These are phyloP conservation scores for Glycine tomentella DNA, from an alignment of 306 rosid species.

Conservation along the genomic window DNA sequence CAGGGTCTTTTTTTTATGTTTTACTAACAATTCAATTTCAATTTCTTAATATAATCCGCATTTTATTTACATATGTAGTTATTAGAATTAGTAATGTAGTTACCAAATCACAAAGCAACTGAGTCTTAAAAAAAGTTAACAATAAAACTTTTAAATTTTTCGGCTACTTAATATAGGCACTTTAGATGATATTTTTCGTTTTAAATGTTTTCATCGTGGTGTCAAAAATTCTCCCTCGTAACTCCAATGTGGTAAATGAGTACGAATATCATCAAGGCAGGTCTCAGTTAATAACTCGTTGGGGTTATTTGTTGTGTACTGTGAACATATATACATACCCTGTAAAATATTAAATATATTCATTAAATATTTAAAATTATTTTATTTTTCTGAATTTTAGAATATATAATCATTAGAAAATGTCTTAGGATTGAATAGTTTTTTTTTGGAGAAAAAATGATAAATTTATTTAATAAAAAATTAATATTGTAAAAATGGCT, in stretches of 20 bases:
- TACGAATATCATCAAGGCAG: neutral
- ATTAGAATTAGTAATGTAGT: too few species aligned
- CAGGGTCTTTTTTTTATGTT: neutral
- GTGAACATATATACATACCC: neutral
- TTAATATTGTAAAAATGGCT: too few species aligned
- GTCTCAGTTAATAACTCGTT: neutral
- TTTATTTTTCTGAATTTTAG: too few species aligned
- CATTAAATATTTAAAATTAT: neutral
- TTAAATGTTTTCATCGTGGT: slow-evolving; percentile 12
- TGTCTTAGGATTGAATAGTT: too few species aligned
- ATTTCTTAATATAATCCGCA: neutral
- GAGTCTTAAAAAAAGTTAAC: neutral
- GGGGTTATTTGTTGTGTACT: neutral
- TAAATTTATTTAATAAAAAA: too few species aligned
- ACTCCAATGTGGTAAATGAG: too few species aligned
- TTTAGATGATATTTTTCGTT: neutral
- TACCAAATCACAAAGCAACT: neutral
- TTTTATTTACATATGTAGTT: too few species aligned
- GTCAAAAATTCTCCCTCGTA: neutral
- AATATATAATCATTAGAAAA: too few species aligned
- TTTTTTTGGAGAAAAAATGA: too few species aligned
- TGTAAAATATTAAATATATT: neutral
- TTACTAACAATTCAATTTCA: neutral
- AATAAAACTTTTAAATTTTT: neutral
- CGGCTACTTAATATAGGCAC: neutral